These are phyloP conservation scores for Acrocalymma vagum DNA, from an alignment of 2,329 filamentous ascomycete genomes.

Conservation along the genomic window DNA sequence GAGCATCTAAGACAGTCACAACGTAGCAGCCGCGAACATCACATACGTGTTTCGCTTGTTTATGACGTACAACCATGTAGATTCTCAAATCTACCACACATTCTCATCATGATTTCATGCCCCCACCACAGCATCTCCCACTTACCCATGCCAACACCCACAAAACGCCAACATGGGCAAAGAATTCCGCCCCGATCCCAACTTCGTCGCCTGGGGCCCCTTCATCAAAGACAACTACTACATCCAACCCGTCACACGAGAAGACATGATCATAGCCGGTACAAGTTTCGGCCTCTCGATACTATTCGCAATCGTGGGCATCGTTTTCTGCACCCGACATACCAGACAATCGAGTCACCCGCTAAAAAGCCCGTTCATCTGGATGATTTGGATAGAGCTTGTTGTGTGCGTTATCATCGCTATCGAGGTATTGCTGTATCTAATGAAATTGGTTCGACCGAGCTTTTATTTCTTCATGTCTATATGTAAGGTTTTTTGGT, in stretches of 20 bases:
- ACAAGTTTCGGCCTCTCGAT: slow-evolving; percentile 27
- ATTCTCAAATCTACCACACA: too few species aligned
- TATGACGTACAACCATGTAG: too few species aligned
- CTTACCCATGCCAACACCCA: too few species aligned
- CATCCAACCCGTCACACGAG: slow-evolving; percentile 22
- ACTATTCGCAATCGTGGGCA: slow-evolving; percentile 28
- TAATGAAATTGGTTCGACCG: slow-evolving; percentile 37
- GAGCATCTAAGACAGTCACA: too few species aligned
- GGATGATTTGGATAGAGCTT: slow-evolving; percentile 59
- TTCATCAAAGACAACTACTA: slow-evolving; percentile 30
- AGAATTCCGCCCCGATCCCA: slow-evolving; percentile 22
- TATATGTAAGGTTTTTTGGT: slow-evolving; percentile 23
- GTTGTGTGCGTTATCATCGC: slow-evolving; percentile 52
- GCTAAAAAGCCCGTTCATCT: slow-evolving; percentile 50
- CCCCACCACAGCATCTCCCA: too few species aligned
- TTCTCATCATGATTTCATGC: too few species aligned
- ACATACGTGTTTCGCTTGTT: too few species aligned
- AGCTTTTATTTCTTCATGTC: slow-evolving; percentile 44
- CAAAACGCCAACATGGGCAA: slow-evolving; percentile 19
- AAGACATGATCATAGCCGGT: slow-evolving; percentile 27
- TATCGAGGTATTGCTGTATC: slow-evolving; percentile 45
- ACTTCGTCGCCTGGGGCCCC: slow-evolving; percentile 32
- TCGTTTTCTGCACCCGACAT: slow-evolving; percentile 39
- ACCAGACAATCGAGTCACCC: slow-evolving; percentile 29
- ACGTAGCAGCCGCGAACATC: too few species aligned